Evolutionary conservation across 2,329 filamentous ascomycete genomes (phyloP), one percentile per base, ranked within the genome.

Genomic region (Ceratocystis harringtonii): DNA sequence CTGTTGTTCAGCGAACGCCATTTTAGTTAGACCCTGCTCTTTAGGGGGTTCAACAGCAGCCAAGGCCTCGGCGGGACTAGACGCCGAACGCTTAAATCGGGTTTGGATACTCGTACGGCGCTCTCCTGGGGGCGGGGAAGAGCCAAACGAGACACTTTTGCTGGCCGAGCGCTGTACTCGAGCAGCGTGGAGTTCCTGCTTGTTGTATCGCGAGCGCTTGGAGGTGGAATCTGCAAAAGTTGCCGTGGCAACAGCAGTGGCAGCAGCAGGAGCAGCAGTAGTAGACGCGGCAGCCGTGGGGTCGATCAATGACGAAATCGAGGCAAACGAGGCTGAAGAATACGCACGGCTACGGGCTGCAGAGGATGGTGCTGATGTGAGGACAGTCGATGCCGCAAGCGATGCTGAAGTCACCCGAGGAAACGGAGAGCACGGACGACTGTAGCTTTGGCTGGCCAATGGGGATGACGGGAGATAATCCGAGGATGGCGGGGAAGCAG

Each of bases 1-100:
- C 75, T 86, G 82, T 76, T 86, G 82, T 74, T 84, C 82, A 69
- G 80, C 76, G 74, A 79, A 84, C 66, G 82, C 83, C 84, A 86
- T 87, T 75, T 78, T 85, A 72, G 76, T 76, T 69, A 80, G 74
- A 69, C 75, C 77, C 70, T 77, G 77, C 69, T 81, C 79, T 75
- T 79, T 78, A 72, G 76, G 74, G 70, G 78, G 76, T 72, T 79
- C 77, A 70, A 77, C 71, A 69, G 77, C 75, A 70, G 75, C 74
- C 70, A 79, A 75, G 69, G 76, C 75, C 73, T 77, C 75, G 66
- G 75, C 74, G 70, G 75, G 72, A 70, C 71, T 73, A 65, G 70
- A 74, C 67, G 74, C 71, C 66, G 72, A 74, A 67, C 74, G 71
- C 66, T 73, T 74, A 69, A 74, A 74, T 58, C 72, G 71, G 64